Base-by-base conservation (phyloP, 2,329 filamentous ascomycete genomes). In the Fusarium sp. region DNA sequence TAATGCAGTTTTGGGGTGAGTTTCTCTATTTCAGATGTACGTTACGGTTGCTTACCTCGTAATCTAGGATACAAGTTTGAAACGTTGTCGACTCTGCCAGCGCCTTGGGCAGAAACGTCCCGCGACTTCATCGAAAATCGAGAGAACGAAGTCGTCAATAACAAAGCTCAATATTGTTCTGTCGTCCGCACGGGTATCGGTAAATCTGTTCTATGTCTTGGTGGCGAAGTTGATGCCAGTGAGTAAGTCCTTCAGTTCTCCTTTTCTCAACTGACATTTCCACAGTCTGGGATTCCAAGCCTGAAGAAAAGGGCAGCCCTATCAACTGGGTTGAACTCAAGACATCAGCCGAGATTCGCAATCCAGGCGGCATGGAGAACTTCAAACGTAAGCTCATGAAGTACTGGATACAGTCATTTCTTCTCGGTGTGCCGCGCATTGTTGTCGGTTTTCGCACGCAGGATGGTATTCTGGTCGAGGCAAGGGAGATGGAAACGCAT, bases 281-380 rank as follows among this genome's bases (percentile, higher is more conserved):
- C 14, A 12, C 73, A 92, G 94, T 98, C 51, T 95, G 94, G 92
- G 95, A 97, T 80, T 89, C 88, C 64, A 97, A 96, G 80, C 94
- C 94, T 0, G 82, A 83, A 7, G 86, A 87, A 66, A 87, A 87
- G 59, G 90, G 89, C 55, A 87, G 87, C n/a, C 90, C 93, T 1
- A 92, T 94, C 73, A 94, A 96, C 78, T 99, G 95, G 93, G 92
- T 98, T 38, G 96, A 99, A 82, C 88, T 99, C 66, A 99, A 99
- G 81, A 99, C 96, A 1, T 90, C 91, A n/a, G 91, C 90, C 45
- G 91, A 93, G 73, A 91, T 96, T 56, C 86, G 87, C 58, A 89
- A 89, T 69, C 87, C 91, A 4, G 88, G 90, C 52, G 93, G 96
- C 78, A 87, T 90, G 79, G 83, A 92, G 26, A 92, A 91, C 72